These are phyloP conservation scores for Fusarium robinianum DNA, from an alignment of 2,329 filamentous ascomycete species.

Conservation along the genomic window DNA sequence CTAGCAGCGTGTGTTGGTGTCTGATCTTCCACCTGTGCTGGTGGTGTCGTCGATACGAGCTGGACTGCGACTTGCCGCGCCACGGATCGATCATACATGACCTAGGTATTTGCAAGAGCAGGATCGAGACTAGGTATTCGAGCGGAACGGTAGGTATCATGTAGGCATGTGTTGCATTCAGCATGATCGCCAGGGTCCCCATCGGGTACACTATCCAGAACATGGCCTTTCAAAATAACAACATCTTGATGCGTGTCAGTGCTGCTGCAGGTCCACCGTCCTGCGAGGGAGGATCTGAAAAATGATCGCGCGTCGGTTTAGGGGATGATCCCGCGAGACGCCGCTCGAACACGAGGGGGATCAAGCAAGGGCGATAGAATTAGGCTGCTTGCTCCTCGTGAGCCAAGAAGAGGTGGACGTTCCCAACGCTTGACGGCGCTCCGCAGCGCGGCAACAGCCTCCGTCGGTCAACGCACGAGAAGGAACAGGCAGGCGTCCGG, in stretches of 20 bases:
- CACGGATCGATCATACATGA: slow-evolving; percentile 17
- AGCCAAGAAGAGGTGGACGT: too few species aligned
- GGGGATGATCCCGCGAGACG: slow-evolving; percentile 8
- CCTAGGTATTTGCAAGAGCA: slow-evolving; percentile 21
- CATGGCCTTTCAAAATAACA: slow-evolving; percentile 15
- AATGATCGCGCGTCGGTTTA: slow-evolving; percentile 9
- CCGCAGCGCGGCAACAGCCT: too few species aligned
- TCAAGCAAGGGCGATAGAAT: too few species aligned
- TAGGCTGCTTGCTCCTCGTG: too few species aligned
- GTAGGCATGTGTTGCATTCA: slow-evolving; percentile 16
- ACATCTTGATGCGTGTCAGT: slow-evolving; percentile 35
- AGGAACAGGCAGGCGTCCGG: too few species aligned
- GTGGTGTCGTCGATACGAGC: slow-evolving; percentile 24
- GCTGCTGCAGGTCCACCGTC: slow-evolving; percentile 30
- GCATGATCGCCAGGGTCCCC: slow-evolving; percentile 37
- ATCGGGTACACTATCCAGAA: slow-evolving; percentile 19
- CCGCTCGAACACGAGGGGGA: too few species aligned
- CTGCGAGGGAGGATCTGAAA: slow-evolving; percentile 11
- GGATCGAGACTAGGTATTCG: slow-evolving; percentile 31
- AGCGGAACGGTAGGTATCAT: slow-evolving; percentile 21
- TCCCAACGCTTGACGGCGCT: too few species aligned
- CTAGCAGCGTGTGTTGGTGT: slow-evolving; percentile 14
- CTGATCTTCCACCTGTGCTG: slow-evolving; percentile 8
- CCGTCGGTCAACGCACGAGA: too few species aligned
- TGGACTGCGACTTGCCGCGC: slow-evolving; percentile 8